These are phyloP conservation scores for Limtongozyma cylindracea DNA, from an alignment of 805 yeast genomes.

Conservation along the genomic window DNA sequence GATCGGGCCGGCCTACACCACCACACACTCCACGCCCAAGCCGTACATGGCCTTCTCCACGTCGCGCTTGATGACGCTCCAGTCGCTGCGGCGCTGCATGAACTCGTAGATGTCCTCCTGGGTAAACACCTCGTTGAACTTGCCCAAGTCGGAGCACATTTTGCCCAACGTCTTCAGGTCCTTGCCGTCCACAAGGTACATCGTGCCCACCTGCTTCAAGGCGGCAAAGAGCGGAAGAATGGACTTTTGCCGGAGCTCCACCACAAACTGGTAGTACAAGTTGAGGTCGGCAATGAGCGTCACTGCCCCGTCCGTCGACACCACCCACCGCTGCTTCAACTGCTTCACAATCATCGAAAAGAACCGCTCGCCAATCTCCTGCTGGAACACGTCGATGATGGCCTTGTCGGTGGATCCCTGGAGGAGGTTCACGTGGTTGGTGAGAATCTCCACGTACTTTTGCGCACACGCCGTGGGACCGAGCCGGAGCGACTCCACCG, in stretches of 20 bases:
- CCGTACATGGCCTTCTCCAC: conserved; percentile 96
- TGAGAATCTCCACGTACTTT: conserved; percentile 33
- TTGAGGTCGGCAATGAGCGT: conserved; percentile 65
- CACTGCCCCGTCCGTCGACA: conserved; percentile 67
- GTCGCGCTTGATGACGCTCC: conserved; percentile 49
- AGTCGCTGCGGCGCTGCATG: conserved; percentile 69
- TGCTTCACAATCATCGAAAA: conserved; percentile 55
- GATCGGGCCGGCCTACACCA: conserved; percentile 10
- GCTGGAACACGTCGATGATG: conserved; percentile 78
- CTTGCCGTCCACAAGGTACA: conserved; percentile 41
- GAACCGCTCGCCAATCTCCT: conserved; percentile 77
- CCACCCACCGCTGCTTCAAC: conserved; percentile 39
- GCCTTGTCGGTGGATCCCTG: conserved; percentile 71
- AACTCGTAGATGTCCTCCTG: conserved; percentile 92
- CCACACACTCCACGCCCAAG: conserved; percentile 50
- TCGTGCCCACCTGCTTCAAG: conserved; percentile 62
- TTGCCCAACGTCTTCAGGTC: conserved; percentile 73
- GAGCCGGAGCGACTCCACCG: conserved; percentile 1
- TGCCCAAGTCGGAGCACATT: conserved; percentile 56
- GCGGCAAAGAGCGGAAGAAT: conserved; percentile 58
- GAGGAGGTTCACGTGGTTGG: conserved; percentile 46
- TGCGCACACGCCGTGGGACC: conserved; percentile 37
- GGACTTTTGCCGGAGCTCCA: conserved; percentile 16
- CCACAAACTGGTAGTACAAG: conserved; percentile 45
- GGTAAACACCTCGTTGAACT: conserved; percentile 71